Conservation (phyloP, 495 filamentous ascomycete genomes). For the Podospora appendiculata region DNA sequence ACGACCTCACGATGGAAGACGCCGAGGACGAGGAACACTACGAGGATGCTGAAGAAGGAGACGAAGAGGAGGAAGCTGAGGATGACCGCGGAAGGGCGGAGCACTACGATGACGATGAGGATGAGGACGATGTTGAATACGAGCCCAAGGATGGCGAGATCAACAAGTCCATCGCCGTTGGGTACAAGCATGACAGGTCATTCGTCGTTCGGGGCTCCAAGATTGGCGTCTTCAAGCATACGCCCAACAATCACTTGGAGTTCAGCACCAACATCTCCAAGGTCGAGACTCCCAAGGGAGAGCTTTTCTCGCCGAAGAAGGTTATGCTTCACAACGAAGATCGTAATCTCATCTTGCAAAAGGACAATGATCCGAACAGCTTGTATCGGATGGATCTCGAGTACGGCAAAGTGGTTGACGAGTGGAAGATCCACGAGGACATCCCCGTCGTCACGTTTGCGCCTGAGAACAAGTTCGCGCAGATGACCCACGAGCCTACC, state of each 20-base stretch:
- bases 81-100: slow-evolving; percentile 49
- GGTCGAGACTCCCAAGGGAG: slow-evolving; percentile 81
- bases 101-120: slow-evolving; percentile 87
- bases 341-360: slow-evolving; percentile 86
- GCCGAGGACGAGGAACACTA: slow-evolving; percentile 53
- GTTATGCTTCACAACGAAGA: slow-evolving; percentile 97
- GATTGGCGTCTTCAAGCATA: slow-evolving; percentile 99
- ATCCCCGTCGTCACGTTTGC: slow-evolving; percentile 86
- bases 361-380: slow-evolving; percentile 74
- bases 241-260: slow-evolving; percentile 81
- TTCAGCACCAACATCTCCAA: slow-evolving; percentile 98
- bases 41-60: slow-evolving; percentile 58
- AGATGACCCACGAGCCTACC: slow-evolving; percentile 92
- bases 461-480: slow-evolving; percentile 94
- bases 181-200: slow-evolving; percentile 94
- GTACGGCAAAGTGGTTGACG: slow-evolving; percentile 97
- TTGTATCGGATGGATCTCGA: slow-evolving; percentile 98
- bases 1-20: slow-evolving; percentile 91
- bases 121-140: slow-evolving; percentile 73
- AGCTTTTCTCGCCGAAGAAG: slow-evolving; percentile 89
- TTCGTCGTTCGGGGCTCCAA: slow-evolving; percentile 95
- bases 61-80: slow-evolving; percentile 55
- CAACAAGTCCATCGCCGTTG: slow-evolving; percentile 95
- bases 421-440: slow-evolving; percentile 99
- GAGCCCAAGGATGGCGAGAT: slow-evolving; percentile 70